phyloP scores from a whole-genome alignment of 768 basidiomycete genomes.

The Lepiota subincarnata region DNA sequence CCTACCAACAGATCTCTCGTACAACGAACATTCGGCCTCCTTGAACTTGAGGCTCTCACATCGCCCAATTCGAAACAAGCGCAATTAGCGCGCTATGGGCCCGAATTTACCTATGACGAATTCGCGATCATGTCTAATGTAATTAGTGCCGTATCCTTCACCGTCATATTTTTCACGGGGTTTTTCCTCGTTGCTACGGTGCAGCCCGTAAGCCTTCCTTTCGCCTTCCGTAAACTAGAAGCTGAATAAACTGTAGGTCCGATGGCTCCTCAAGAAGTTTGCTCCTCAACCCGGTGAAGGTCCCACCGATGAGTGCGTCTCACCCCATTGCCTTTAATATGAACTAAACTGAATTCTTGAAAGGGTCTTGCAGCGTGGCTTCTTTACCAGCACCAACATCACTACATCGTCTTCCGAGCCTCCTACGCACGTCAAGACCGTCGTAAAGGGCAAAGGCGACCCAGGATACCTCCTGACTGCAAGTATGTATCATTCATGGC shows the following conservation, averaged over 20 bases:
- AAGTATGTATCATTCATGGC: conserved; percentile 30
- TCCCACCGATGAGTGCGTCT: conserved; percentile 58
- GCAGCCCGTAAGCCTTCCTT: conserved; percentile 33
- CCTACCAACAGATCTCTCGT: conserved; percentile 37
- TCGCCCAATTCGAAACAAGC: conserved; percentile 17
- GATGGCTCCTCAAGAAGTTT: conserved; percentile 50
- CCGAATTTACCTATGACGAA: conserved; percentile 74
- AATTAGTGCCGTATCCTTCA: conserved; percentile 28
- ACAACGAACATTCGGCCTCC: conserved; percentile 43
- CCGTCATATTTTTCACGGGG: conserved; percentile 24
- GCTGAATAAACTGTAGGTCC: conserved; percentile 35
- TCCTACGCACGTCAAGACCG: conserved; percentile 51
- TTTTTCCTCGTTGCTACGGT: conserved; percentile 29
- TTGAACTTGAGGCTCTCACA: conserved; percentile 29
- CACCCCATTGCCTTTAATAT: background rate
- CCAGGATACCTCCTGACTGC: conserved; percentile 67
- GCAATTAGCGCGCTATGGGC: conserved; percentile 50
- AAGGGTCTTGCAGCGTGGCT: conserved; percentile 60
- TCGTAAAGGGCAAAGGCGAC: conserved; percentile 66
- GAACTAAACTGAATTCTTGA: background rate
- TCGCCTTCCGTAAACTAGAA: background rate
- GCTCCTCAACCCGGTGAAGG: conserved; percentile 55
- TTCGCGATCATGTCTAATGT: conserved; percentile 45
- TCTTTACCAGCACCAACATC: conserved; percentile 61
- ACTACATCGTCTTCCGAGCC: conserved; percentile 53